Conservation (phyloP, 2,329 filamentous ascomycete genomes). For the Truncatella angustata region DNA sequence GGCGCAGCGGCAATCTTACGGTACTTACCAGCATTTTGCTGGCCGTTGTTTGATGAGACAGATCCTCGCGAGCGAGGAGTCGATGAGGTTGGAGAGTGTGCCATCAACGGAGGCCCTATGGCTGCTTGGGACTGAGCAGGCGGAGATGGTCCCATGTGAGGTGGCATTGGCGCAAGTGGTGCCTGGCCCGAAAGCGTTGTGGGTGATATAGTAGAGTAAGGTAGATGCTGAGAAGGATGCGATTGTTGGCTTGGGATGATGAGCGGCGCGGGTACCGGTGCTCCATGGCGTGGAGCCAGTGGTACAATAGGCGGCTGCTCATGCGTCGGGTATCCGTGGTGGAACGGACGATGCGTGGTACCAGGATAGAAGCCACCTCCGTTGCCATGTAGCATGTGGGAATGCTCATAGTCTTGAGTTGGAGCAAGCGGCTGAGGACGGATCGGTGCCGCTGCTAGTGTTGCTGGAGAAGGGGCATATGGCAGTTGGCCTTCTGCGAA, state of each 20-base stretch:
- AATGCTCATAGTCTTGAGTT: constrained; percentile 25
- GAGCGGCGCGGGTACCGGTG: constrained; percentile 13
- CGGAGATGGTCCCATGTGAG: constrained; percentile 20
- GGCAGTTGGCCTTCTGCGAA: constrained; percentile 16
- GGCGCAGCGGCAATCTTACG: constrained; percentile 59
- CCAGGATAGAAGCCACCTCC: constrained; percentile 35
- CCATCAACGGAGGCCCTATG: neutral
- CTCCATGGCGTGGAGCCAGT: constrained; percentile 22
- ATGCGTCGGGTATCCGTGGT: constrained; percentile 32
- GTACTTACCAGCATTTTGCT: constrained; percentile 40
- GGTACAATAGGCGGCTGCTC: constrained; percentile 26
- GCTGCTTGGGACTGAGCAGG: constrained; percentile 22
- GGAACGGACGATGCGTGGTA: constrained; percentile 30
- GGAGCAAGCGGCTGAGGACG: constrained; percentile 15
- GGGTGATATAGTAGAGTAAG: constrained; percentile 24
- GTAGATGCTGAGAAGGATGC: constrained; percentile 17
- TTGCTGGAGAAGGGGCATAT: constrained; percentile 13
- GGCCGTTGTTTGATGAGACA: constrained; percentile 11
- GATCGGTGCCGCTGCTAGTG: constrained; percentile 12
- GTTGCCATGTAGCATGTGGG: constrained; percentile 29
- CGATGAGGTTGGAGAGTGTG: neutral
- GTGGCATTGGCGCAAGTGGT: constrained; percentile 23
- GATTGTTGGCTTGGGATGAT: constrained; percentile 19
- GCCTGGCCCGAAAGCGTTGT: constrained; percentile 20
- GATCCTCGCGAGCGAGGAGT: neutral